Evolutionary conservation across 2,329 filamentous ascomycete species (phyloP).

Genomic region (Berkeleyomyces rouxiae): DNA sequence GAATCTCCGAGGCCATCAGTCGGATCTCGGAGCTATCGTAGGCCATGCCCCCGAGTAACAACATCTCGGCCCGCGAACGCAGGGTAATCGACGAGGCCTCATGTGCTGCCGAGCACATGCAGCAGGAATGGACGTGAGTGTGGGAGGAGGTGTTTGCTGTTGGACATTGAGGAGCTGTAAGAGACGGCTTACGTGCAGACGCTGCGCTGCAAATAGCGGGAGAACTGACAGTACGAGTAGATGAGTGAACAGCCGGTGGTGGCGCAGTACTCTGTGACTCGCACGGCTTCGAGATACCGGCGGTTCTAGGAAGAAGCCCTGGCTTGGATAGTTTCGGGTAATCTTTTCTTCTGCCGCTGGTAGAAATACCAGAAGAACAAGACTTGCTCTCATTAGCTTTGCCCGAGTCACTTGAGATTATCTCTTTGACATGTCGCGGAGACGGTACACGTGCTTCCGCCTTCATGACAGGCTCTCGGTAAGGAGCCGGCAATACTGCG

Average conservation of each 20-base stretch:
- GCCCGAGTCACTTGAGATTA: background rate
- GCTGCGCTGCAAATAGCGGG: no score
- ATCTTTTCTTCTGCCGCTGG: background rate
- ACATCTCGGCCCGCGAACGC: background rate
- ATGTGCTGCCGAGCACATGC: background rate
- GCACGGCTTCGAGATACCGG: no score
- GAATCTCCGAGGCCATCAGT: conserved; percentile 20
- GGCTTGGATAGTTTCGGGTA: background rate
- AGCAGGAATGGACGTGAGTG: background rate
- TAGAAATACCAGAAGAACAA: background rate
- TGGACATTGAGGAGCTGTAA: background rate
- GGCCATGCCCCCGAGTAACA: background rate
- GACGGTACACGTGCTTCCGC: background rate
- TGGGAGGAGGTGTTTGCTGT: background rate
- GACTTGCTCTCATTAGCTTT: background rate
- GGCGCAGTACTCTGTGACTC: no score
- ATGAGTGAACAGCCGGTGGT: background rate
- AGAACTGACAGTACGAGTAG: background rate
- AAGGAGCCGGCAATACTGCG: background rate
- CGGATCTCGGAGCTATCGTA: conserved; percentile 16
- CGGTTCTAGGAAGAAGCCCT: no score
- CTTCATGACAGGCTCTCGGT: background rate
- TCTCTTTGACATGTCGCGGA: background rate
- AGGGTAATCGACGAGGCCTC: background rate
- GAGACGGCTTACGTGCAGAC: background rate